Base-by-base conservation (phyloP, 2,329 filamentous ascomycete genomes). In the Lojkania enalia region DNA sequence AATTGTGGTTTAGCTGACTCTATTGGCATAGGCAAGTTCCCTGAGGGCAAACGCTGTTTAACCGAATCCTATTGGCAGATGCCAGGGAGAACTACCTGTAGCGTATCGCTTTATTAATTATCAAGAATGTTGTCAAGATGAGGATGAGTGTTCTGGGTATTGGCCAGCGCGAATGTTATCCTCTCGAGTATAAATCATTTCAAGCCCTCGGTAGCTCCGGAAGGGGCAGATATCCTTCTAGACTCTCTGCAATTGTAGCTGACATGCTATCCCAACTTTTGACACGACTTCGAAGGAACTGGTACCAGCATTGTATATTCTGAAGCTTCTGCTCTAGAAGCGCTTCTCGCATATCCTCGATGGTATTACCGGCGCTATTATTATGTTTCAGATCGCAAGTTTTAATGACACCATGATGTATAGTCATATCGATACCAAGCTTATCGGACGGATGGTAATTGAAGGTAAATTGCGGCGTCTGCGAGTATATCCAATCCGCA, bases 401-500 rank as follows among this genome's bases (percentile, higher is more conserved):
- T 72, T 44, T 81, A 73, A 69, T 87, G 76, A 31, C 82, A 74
- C 51, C 82, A 74, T 50, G 77, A 78, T 27, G 85, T 71, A 65
- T 66, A 18, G 56, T 60, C 48, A 68, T 57, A 6, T 55, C 47
- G 14, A 66, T 35, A 6, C 52, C 44, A 6, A 54, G 44, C 9
- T 51, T 52, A 25, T 80, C 73, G 3, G 80, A 84, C 3, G 81
- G 83, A 20, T 60, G 50, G 12, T 62, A 49, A 25, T 39, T 39
- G 4, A 92, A 84, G 5, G 79, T 83, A 66, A 96, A 96, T 43
- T 85, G 85, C 1, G 91, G 91, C 2, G 91, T 96, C 71, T 96
- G 90, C 2, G 81, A 81, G 69, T 86, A 96, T 46, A 86, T 86
- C 90, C 90, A 96, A 9, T 84, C 80, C 3, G 73, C 69, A 0